Base-by-base conservation (phyloP, 1,284 basidiomycete species). In the Boletus mariae region DNA sequence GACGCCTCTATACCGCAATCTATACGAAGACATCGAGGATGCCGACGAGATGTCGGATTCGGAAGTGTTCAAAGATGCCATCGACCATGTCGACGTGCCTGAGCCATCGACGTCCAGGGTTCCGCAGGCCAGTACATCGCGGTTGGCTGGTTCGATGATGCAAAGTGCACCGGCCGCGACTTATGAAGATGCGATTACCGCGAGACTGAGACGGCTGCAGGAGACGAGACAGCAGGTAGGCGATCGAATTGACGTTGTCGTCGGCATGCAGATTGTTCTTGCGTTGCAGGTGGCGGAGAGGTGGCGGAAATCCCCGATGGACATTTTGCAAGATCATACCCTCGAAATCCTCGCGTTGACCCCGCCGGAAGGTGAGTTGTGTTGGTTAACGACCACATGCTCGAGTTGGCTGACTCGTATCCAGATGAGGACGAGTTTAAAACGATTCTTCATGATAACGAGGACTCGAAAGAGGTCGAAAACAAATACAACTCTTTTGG, bases 21-120 rank as follows among this genome's bases (percentile, higher is more conserved):
- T 71, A 10, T 71, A 70, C 53, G 60, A 71, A 26, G 67, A 70
- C 23, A 64, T 71, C 34, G 63, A 72, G 12, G 63, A 68, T n/a
- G 37, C 59, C 1, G 68, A 64, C 23, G 55, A 59, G 3, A 55
- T 57, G 4, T 60, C 54, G 10, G 69, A 64, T 37, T 41, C 49
- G 4, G 64, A 67, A 9, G 45, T 37, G 9, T 28, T 56, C 37
- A 54, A n/a, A 23, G 60, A 67, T 2, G 48, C 38, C 15, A 47
- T 50, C 3, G 64, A 64, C 13, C 28, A 17, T 25, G 23, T 29
- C 0, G 48, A 53, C 1, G 5, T 43, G 20, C 12, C 17, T 15
- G 47, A 55, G 34, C 40, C 58, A 15, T 49, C 51, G 29, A 52
- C 52, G 8, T 57, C 58, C 8, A 48, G 7, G 47, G 9, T 17